Percentiles rank a stretch among this genome's conserved stretches.
Conservation (phyloP, 208 protist species). For the Trypanosoma rangeli region DNA sequence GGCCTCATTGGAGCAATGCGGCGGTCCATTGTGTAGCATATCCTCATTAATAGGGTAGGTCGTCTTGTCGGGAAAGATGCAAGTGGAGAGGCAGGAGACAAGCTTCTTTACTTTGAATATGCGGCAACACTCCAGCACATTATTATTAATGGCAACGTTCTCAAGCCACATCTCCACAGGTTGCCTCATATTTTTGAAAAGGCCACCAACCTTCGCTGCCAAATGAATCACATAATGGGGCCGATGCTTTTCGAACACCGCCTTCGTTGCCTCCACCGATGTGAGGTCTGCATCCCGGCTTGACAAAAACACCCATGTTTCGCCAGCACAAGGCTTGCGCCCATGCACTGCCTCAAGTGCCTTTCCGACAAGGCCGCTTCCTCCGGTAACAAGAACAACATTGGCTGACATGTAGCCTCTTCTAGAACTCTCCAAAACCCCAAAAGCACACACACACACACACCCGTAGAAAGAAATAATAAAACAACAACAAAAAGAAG, state of each 20-base stretch:
- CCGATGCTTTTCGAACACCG: constrained; percentile 77
- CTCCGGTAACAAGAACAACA: constrained; percentile 87
- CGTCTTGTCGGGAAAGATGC: constrained; percentile 95
- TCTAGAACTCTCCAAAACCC: not conserved
- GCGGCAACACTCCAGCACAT: constrained; percentile 77
- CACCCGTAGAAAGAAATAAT: not conserved
- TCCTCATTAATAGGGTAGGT: constrained; percentile 92
- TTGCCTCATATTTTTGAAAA: constrained; percentile 91
- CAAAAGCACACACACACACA: constrained; percentile 15
- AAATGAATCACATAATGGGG: constrained; percentile 96
- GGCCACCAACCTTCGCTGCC: constrained; percentile 90
- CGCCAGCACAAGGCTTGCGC: constrained; percentile 22
- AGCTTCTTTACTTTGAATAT: constrained; percentile 70
- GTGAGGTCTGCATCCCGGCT: constrained; percentile 85
- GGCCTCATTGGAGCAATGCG: constrained; percentile 90
- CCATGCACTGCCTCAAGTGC: constrained; percentile 54
- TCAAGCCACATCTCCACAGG: constrained; percentile 87
- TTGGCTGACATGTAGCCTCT: constrained; percentile 13
- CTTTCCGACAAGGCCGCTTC: constrained; percentile 89
- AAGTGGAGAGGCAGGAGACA: constrained; percentile 93
- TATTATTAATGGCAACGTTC: constrained; percentile 94
- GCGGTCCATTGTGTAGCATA: constrained; percentile 91
- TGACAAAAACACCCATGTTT: constrained; percentile 85
- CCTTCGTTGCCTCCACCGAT: constrained; percentile 38
- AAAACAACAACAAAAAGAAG: not conserved